phyloP scores from a whole-genome alignment of 306 rosid genomes.

The Canavalia ensiformis region DNA sequence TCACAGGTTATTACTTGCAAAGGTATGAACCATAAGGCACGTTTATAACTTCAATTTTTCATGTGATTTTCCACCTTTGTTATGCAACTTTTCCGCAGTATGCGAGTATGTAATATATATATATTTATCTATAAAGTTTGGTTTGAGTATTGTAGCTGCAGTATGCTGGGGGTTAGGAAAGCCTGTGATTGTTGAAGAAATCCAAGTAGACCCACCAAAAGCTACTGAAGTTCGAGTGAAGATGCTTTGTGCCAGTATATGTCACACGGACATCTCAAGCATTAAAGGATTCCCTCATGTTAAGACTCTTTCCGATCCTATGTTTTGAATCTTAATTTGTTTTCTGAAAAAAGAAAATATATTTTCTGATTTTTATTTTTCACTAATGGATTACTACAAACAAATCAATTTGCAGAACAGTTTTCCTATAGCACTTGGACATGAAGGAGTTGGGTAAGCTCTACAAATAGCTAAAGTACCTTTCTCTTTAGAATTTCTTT shows the following conservation, averaged over 20 bases:
- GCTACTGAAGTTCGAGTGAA: conserved; percentile 59
- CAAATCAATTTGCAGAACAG: conserved; percentile 44
- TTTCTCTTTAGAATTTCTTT: too few relatives aligned
- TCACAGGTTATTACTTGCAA: conserved; percentile 43
- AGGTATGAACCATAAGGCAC: not conserved
- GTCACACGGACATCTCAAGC: conserved; percentile 56
- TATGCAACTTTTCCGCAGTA: not conserved
- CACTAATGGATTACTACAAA: not conserved
- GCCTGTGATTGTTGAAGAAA: conserved; percentile 58
- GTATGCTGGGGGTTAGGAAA: conserved; percentile 64
- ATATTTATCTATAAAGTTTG: not conserved
- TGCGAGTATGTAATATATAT: not conserved
- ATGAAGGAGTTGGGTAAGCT: conserved; percentile 71
- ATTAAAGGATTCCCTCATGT: conserved; percentile 52
- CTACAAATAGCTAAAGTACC: not conserved
- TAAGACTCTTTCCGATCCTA: not conserved
- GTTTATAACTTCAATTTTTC: not conserved
- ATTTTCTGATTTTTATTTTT: not conserved
- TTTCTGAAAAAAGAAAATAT: not conserved
- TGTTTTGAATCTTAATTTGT: not conserved
- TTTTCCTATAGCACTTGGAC: conserved; percentile 65
- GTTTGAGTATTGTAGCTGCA: conserved; percentile 46
- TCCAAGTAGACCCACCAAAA: conserved; percentile 64
- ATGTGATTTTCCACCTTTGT: not conserved
- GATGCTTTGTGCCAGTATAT: conserved; percentile 67